A percentile compares a stretch with the other conserved stretches of the same genome.
phyloP scores from a whole-genome alignment of 768 basidiomycete species.

The Chiua virens region DNA sequence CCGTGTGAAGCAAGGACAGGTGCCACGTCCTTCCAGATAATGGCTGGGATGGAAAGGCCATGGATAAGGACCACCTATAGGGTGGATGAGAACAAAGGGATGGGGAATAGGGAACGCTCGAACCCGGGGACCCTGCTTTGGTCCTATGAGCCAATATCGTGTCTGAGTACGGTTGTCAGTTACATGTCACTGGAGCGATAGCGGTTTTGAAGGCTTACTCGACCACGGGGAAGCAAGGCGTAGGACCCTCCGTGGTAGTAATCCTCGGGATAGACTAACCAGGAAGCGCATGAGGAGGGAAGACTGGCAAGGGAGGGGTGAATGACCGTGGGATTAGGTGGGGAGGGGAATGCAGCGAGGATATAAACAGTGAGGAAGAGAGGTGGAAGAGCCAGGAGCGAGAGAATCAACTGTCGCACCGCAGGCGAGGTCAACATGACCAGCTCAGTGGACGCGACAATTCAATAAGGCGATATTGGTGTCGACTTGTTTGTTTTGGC shows the following conservation, averaged over 20 bases:
- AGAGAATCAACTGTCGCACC: conserved; percentile 23
- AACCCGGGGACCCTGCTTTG: conserved; percentile 66
- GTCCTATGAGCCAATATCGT: conserved; percentile 77
- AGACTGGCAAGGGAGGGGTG: conserved; percentile 63
- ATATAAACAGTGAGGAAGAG: conserved; percentile 61
- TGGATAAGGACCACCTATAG: conserved; percentile 72
- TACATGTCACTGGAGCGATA: not conserved
- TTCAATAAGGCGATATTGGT: too few relatives aligned
- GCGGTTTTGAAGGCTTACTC: conserved; percentile 39
- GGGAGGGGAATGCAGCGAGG: conserved; percentile 63
- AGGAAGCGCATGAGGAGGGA: conserved; percentile 53
- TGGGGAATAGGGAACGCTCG: conserved; percentile 11
- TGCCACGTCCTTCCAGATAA: conserved; percentile 77
- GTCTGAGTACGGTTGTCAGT: conserved; percentile 40
- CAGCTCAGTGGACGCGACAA: not conserved
- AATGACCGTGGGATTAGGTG: conserved; percentile 49
- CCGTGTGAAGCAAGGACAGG: conserved; percentile 61
- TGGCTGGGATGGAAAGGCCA: conserved; percentile 73
- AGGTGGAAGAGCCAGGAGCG: conserved; percentile 60
- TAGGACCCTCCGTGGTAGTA: conserved; percentile 63
- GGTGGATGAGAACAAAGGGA: conserved; percentile 2
- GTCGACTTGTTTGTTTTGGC: too few relatives aligned
- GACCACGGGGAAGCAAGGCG: conserved; percentile 63
- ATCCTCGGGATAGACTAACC: conserved; percentile 72
- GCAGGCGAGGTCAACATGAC: conserved; percentile 12